Percentiles rank a stretch among this genome's conserved stretches.
These are phyloP conservation scores for Metrosideros polymorpha DNA, from an alignment of 441 rosid genomes.

Conservation along the genomic window DNA sequence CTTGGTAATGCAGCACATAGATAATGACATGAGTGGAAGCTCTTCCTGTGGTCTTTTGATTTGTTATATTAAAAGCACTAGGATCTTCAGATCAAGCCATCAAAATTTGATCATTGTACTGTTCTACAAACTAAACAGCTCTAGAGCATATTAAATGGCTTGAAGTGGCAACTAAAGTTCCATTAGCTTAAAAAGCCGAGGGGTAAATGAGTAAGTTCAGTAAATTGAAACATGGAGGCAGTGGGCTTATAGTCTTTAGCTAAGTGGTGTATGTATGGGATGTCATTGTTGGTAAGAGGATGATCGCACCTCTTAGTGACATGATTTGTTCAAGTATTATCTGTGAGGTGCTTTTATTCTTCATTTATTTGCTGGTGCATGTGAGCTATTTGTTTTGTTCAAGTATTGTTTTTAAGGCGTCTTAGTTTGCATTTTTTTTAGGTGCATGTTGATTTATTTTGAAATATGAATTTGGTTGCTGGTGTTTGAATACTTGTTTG, in stretches of 20 bases:
- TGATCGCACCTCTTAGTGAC: rapidly evolving
- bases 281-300: neutral
- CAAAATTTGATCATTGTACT: neutral
- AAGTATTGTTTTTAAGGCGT: neutral
- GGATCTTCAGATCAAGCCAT: neutral
- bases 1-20: neutral
- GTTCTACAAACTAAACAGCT: neutral
- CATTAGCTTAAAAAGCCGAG: neutral
- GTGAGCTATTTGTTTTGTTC: neutral
- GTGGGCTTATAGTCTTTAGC: neutral
- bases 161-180: neutral
- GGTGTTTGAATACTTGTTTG: neutral
- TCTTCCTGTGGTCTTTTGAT: neutral
- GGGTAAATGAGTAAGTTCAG: neutral
- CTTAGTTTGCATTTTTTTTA: neutral
- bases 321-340: neutral
- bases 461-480: neutral
- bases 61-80: neutral
- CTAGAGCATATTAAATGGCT: neutral
- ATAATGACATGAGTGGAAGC: neutral
- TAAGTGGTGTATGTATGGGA: neutral
- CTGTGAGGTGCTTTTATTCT: neutral
- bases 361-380: neutral
- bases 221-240: neutral
- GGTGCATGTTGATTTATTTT: neutral